Percentiles rank a stretch among this genome's conserved stretches.
Evolutionary conservation across 257 asterid genomes (phyloP).

Genomic region (Penstemon newberryi): DNA sequence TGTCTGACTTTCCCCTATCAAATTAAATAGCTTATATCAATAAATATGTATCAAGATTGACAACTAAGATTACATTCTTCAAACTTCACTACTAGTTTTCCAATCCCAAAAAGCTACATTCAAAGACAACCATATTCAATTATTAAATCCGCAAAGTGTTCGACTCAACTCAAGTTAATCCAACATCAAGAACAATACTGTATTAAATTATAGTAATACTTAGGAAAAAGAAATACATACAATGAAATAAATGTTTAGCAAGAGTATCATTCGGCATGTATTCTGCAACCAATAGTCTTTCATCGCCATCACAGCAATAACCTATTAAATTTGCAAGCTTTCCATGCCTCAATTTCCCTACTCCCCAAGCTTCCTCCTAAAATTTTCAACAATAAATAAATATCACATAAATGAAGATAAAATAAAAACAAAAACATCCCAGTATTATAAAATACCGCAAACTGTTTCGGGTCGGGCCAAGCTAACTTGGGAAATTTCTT

Average conservation of each 20-base stretch:
- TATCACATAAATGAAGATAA: not conserved
- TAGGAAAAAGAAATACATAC: slow-evolving; percentile 36
- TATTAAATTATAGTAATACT: not conserved
- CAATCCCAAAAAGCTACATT: not conserved
- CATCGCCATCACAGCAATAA: slow-evolving; percentile 79
- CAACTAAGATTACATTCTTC: not conserved
- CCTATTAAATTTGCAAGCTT: slow-evolving; percentile 67
- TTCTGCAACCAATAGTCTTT: slow-evolving; percentile 69
- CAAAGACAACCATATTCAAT: not conserved
- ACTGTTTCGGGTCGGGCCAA: slow-evolving; percentile 79
- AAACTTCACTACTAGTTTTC: not conserved
- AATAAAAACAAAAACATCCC: not conserved
- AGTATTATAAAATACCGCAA: slow-evolving; percentile 45
- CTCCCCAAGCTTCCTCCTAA: slow-evolving; percentile 66
- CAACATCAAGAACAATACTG: slow-evolving; percentile 10
- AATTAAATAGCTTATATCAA: not conserved
- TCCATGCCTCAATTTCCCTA: slow-evolving; percentile 61
- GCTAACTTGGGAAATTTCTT: slow-evolving; percentile 63
- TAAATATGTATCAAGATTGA: no score
- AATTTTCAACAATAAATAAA: not conserved
- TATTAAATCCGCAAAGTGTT: no score
- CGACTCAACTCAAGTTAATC: not conserved
- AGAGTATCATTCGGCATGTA: slow-evolving; percentile 73
- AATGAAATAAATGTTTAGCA: slow-evolving; percentile 71
- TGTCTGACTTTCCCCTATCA: slow-evolving; percentile 72